A percentile compares a stretch with the other conserved stretches of the same genome.
Conservation (phyloP, 345 rosid genomes). For the Turritis glabra region DNA sequence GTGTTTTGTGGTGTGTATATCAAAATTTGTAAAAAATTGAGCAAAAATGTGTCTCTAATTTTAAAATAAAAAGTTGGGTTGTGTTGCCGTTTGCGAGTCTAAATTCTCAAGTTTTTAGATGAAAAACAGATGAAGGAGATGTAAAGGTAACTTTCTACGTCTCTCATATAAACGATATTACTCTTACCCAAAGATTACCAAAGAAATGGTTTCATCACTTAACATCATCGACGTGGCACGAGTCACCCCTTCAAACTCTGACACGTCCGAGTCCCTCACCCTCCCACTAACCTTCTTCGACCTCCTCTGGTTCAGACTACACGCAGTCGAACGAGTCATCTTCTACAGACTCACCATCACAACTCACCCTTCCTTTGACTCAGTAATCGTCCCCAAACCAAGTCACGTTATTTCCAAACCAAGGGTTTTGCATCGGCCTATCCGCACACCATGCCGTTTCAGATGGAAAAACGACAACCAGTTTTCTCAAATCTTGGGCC, state of each 20-base stretch:
- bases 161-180: no score
- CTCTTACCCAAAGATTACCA: no score
- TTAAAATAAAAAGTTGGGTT: no score
- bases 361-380: conserved; percentile 38
- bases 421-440: conserved; percentile 28
- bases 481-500: conserved; percentile 26
- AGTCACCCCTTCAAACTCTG: conserved; percentile 27
- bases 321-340: conserved; percentile 40
- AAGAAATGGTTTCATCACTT: conserved; percentile 15
- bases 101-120: no score
- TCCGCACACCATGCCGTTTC: conserved; percentile 23
- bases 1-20: no score
- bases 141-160: no score
- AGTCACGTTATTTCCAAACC: conserved; percentile 34
- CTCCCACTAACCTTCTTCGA: conserved; percentile 42
- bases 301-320: conserved; percentile 29
- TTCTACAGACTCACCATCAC: conserved; percentile 36
- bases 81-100: no score
- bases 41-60: no score
- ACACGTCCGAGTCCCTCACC: conserved; percentile 28
- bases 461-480: conserved; percentile 32
- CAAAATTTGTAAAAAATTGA: no score
- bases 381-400: conserved; percentile 39
- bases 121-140: no score
- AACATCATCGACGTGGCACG: conserved; percentile 26